Base-by-base conservation (phyloP, 202 grass and related monocot genomes). In the Schoenoplectus triqueter region DNA sequence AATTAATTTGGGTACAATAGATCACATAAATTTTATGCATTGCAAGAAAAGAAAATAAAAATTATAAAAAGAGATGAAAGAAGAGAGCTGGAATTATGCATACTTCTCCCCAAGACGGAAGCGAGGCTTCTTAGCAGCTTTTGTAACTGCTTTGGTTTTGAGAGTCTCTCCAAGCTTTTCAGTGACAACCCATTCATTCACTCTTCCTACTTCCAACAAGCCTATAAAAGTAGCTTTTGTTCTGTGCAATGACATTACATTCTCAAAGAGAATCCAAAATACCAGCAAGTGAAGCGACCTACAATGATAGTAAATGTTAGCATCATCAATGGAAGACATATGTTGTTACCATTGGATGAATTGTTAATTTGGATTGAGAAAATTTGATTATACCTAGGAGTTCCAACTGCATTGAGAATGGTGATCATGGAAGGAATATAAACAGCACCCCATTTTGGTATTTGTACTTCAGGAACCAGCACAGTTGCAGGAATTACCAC, bases 121-220 rank as follows among this genome's bases (percentile, higher is more conserved):
- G 59, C 55, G 86, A 18, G 69, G 85, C 21, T 88, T 96, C 82
- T 82, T 94, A 5, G 75, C 19, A 60, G 79, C 75, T 86, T 94
- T 99, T 19, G 56, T 39, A 81, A 45, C 9, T 52, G 51, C 19
- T 90, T 94, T 94, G 45, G 76, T 82, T 72, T 95, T 96, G 80
- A 94, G 48, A 77, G 87, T 80, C 4, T 95, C 93, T 7, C 96
- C 96, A 63, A 96, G 88, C 56, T 99, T 99, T 83, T 96, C 90
- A 41, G 96, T 99, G 81, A 99, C 96, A 77, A 99, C 92, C 93
- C 96, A 99, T 80, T 99, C 93, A 13, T 99, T 99, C 67, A 94
- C 93, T 72, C 93, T 91, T 70, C 93, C 93, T 73, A 82, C 80
- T 91, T 99, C 96, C 67, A 99, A 54, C 41, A 99, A 77, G 22